Percentiles rank a stretch among this genome's conserved stretches.
Evolutionary conservation across 192 early-diverging fungal species (phyloP).

Genomic region (Umbelopsis isabellina): DNA sequence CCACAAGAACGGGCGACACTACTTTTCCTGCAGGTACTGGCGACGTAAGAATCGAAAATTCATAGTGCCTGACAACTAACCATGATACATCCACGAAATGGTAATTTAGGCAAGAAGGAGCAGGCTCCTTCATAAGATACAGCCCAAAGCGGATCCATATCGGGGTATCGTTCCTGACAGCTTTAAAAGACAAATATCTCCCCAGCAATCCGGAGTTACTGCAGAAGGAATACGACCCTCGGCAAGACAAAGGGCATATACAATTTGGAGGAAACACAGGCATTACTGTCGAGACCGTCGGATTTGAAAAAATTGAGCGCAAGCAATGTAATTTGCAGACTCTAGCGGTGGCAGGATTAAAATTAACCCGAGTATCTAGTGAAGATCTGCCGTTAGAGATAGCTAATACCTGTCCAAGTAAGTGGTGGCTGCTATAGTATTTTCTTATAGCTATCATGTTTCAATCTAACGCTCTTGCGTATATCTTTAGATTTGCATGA

Average conservation of each 20-base stretch:
- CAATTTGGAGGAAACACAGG: conserved; percentile 49
- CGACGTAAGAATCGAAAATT: not conserved
- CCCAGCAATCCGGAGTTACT: conserved; percentile 19
- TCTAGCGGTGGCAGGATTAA: conserved; percentile 33
- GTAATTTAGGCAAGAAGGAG: conserved; percentile 39
- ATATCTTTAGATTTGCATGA: conserved; percentile 27
- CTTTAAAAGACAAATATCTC: conserved; percentile 51
- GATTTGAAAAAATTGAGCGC: conserved; percentile 54
- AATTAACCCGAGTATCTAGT: conserved; percentile 4
- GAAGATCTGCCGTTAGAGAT: conserved; percentile 1
- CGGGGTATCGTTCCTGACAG: conserved; percentile 46
- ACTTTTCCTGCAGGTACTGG: conserved; percentile 58
- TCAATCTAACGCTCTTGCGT: no score
- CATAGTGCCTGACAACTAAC: not conserved
- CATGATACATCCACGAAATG: not conserved
- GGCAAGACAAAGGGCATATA: conserved; percentile 33
- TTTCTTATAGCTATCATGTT: not conserved
- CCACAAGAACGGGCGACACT: conserved; percentile 48
- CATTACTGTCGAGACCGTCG: conserved; percentile 54
- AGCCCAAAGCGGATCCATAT: conserved; percentile 44
- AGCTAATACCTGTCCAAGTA: conserved; percentile 13
- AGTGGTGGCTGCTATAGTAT: not conserved
- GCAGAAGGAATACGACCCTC: conserved; percentile 26
- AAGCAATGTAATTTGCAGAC: conserved; percentile 35
- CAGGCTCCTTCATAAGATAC: conserved; percentile 59